phyloP scores from a whole-genome alignment of 2,329 filamentous ascomycete genomes.

The Aureobasidium sp. region DNA sequence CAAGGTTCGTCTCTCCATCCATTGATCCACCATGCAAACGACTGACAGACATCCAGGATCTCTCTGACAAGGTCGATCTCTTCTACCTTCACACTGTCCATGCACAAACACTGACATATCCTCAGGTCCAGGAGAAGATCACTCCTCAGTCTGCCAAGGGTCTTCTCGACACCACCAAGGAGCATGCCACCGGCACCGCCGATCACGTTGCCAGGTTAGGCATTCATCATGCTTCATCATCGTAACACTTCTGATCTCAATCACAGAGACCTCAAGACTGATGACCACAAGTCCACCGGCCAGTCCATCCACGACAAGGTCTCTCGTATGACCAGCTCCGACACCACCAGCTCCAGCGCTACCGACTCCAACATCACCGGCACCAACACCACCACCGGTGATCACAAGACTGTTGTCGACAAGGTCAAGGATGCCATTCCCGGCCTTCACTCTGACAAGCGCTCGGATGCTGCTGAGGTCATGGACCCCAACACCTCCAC shows the following conservation, averaged over 20 bases:
- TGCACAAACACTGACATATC: neutral
- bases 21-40: neutral
- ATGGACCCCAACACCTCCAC: slow-evolving; percentile 1
- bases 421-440: slow-evolving; percentile 9
- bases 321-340: slow-evolving; percentile 1
- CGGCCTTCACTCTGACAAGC: slow-evolving; percentile 5
- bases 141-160: slow-evolving; percentile 8
- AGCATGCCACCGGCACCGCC: slow-evolving; percentile 2
- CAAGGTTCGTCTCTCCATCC: slow-evolving; percentile 3
- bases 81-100: neutral
- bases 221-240: neutral
- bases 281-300: slow-evolving; percentile 5
- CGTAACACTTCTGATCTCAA: neutral
- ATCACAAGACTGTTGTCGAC: slow-evolving; percentile 3
- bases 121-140: neutral
- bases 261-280: slow-evolving; percentile 9
- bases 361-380: neutral
- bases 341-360: neutral
- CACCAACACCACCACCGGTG: neutral
- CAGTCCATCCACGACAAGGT: slow-evolving; percentile 8
- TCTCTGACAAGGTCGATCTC: slow-evolving; percentile 6
- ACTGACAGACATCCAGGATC: slow-evolving; percentile 9
- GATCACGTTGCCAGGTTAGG: slow-evolving; percentile 7
- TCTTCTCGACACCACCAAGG: neutral
- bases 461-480: slow-evolving; percentile 2